Base-by-base conservation (phyloP, 495 filamentous ascomycete genomes). In the Penicillium bovifimosum region DNA sequence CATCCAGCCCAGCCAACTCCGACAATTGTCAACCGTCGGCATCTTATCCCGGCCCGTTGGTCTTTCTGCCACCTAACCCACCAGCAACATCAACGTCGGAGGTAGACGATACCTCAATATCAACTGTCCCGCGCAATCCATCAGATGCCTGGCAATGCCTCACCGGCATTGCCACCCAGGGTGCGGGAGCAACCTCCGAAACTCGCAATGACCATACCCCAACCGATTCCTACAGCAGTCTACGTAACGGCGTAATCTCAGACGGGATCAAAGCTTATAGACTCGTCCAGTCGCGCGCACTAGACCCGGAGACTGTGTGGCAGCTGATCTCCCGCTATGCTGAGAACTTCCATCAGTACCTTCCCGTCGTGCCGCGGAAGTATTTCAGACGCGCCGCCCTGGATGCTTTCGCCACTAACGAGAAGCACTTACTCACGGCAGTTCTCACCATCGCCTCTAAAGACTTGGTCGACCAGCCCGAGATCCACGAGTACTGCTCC, bases 381-480 rank as follows among this genome's bases (percentile, higher is more conserved):
- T 78, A 79, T 29, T 81, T 86, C 41, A 68, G 79, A 33, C 69
- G 73, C 20, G 48, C 61, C 6, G 70, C 72, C 26, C 61, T 82
- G 6, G 71, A 76, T 40, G 63, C 75, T 9, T 81, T 77, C 47
- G 72, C 78, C 13, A 62, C 61, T 1, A 73, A 75, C 36, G 81
- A 86, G 59, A 78, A 76, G 41, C 77, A 85, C 54, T 62, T 86
- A 1, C 73, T 86, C 10, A 84, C 82, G 0, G 81, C 82, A 0
- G 77, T 86, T 5, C 66, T 86, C 8, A 81, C 82, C 2, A 80
- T 86, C 38, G 76, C 82, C 2, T 83, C 80, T 0, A 81, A 84
- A 56, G 80, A 86, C 50, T 58, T 84, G 24, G 71, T 78, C 24
- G 74, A 80, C 11, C 75, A 77, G 28, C 74, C 78, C 6, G 65